Conservation (phyloP, 495 filamentous ascomycete species). For the Cudoniella acicularis region DNA sequence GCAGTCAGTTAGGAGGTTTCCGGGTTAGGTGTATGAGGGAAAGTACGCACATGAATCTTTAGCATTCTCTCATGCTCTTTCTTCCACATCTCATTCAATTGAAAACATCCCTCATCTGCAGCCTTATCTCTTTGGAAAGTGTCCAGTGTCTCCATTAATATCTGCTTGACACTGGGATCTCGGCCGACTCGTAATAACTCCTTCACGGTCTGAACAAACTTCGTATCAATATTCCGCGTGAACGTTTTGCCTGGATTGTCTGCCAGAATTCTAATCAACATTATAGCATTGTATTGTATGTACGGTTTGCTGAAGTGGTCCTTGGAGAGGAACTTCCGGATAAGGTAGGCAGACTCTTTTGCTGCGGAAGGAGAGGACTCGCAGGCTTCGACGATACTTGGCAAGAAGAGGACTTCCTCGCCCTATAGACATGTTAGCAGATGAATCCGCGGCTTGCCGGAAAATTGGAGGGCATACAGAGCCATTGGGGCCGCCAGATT, state of each 20-base stretch:
- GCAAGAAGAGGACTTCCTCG: conserved; percentile 90
- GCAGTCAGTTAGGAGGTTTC: conserved; percentile 1
- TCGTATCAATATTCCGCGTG: conserved; percentile 77
- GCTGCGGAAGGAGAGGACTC: conserved; percentile 88
- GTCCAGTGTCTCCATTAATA: conserved; percentile 81
- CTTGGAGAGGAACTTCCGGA: conserved; percentile 75
- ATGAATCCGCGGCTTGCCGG: not conserved
- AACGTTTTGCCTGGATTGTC: conserved; percentile 92
- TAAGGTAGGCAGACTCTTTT: conserved; percentile 65
- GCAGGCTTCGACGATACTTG: conserved; percentile 88
- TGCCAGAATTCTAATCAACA: conserved; percentile 87
- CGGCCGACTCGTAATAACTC: conserved; percentile 66
- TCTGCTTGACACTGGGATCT: conserved; percentile 75
- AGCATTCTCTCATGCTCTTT: conserved; percentile 71
- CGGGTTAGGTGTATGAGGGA: not conserved
- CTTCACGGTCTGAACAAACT: conserved; percentile 74
- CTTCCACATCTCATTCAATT: conserved; percentile 78
- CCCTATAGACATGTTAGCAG: conserved; percentile 42
- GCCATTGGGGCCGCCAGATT: conserved; percentile 63
- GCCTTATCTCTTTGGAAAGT: conserved; percentile 62
- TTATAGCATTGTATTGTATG: conserved; percentile 92
- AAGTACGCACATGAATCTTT: conserved; percentile 25
- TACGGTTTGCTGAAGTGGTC: conserved; percentile 60
- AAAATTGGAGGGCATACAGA: conserved; percentile 44
- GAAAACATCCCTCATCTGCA: conserved; percentile 66